Base-by-base conservation (phyloP, 306 rosid species). In the Elaeagnus macrophylla region DNA sequence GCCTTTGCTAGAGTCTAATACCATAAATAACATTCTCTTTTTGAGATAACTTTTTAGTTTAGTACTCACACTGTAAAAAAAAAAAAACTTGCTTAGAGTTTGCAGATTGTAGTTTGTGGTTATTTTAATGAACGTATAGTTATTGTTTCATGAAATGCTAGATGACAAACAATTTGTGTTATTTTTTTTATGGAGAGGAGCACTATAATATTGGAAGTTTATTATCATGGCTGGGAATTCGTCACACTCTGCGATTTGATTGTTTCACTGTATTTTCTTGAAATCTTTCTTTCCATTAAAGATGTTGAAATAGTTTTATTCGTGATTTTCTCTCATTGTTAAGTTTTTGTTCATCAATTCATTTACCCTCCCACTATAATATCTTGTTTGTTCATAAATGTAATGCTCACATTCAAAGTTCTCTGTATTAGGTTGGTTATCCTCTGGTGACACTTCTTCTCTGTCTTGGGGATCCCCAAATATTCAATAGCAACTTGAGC, bases 381-480 rank as follows among this genome's bases (percentile, higher is more conserved):
- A 12, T 17, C 37, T 13, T 39, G n/a, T 38, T n/a, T 45, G 39
- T 41, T 54, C 32, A 20, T 32, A 41, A 53, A 16, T 60, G 18
- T 25, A 35, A 15, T 59, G 65, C 36, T 58, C 42, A 57, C 42
- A 19, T 12, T 9, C 53, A 44, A 18, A 18, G 39, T 62, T 65
- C 8, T 68, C 47, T 53, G 61, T 50, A 54, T 54, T 62, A 93
- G 99, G 96, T 87, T 77, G 99, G 99, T 54, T 93, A 82, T 73
- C 99, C 99, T 0, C 69, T 93, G 75, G 99, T 88, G 57, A 88
- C 96, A 53, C 95, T 93, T 77, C 96, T 93, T 69, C 82, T 93
- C 54, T 93, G 96, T 76, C 96, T 93, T 64, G 96, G 99, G 9
- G 99, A 93, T 76, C 95, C 95, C 69, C 83, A 75, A 73, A 77